Base-by-base conservation (phyloP, 495 filamentous ascomycete genomes). In the Halenospora varia region DNA sequence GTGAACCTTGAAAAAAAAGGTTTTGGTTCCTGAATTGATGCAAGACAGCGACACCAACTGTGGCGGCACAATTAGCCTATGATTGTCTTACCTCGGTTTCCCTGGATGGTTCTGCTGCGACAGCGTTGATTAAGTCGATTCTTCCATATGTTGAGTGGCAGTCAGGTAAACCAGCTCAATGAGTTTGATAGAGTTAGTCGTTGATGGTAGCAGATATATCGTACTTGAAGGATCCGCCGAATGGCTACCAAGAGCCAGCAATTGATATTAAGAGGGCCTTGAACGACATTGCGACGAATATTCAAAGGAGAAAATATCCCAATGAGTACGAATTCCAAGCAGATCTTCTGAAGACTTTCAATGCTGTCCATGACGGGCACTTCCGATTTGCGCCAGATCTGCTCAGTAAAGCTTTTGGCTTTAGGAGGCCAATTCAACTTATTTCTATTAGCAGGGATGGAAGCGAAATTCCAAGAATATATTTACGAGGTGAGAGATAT, bases 341-440 rank as follows among this genome's bases (percentile, higher is more conserved):
- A 13, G 66, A 67, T 57, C 60, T 71, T 10, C 45, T 58, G 2
- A 69, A 56, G 41, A 63, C 70, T 4, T 70, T 76, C 46, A 67
- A 65, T 0, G 58, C 65, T 8, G 68, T 66, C 4, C 75, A 76
- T 55, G 74, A 78, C 46, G 74, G 73, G 10, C 75, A 78, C 49
- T 70, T 74, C 47, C 40, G 60, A 10, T 62, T 68, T 44, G 68
- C 68, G 19, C 72, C 72, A 3, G 73, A 75, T 56, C 61, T 69
- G 35, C n/a, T 77, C 10, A 69, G 65, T 19, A 64, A 61, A 11
- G 70, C 63, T 0, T 29, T 73, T 10, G 59, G 65, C 49, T 73
- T 66, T 62, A 61, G 62, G 51, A 64, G 71, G n/a, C 65, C 67
- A 8, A 63, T 65, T 17, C 63, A 66, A 10, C 44, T 74, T 25